A percentile compares a stretch with the other conserved stretches of the same genome.
phyloP scores from a whole-genome alignment of 2,329 filamentous ascomycete genomes.

The Sarocladium strictum region DNA sequence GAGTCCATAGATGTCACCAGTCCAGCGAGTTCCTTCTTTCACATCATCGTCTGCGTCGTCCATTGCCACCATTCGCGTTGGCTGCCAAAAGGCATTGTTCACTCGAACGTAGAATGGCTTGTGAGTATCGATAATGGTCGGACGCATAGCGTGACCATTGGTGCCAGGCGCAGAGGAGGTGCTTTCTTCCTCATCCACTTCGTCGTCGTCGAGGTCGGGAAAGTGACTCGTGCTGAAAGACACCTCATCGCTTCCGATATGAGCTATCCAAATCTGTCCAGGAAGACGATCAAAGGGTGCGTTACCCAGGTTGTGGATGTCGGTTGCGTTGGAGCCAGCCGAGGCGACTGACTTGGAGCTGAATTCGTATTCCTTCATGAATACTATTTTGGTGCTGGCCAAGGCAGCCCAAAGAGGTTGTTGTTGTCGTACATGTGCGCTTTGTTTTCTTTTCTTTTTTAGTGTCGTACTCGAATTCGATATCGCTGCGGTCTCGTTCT shows the following conservation, averaged over 20 bases:
- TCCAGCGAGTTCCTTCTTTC: slow-evolving; percentile 52
- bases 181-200: slow-evolving; percentile 24
- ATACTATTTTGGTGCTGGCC: slow-evolving; percentile 93
- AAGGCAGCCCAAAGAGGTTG: slow-evolving; percentile 93
- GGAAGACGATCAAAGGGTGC: slow-evolving; percentile 65
- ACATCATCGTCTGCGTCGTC: slow-evolving; percentile 25
- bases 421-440: slow-evolving; percentile 80
- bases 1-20: slow-evolving; percentile 63
- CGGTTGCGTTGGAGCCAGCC: slow-evolving; percentile 66
- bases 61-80: slow-evolving; percentile 60
- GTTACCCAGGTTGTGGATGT: slow-evolving; percentile 71
- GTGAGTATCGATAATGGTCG: slow-evolving; percentile 54
- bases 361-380: slow-evolving; percentile 85
- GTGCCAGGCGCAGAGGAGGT: slow-evolving; percentile 15
- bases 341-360: slow-evolving; percentile 71
- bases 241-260: slow-evolving; percentile 72
- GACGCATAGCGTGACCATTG: slow-evolving; percentile 26
- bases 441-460: slow-evolving; percentile 87
- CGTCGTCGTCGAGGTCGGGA: slow-evolving; percentile 30
- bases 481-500: slow-evolving; percentile 27
- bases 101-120: slow-evolving; percentile 76
- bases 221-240: slow-evolving; percentile 70
- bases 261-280: slow-evolving; percentile 74
- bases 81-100: slow-evolving; percentile 75
- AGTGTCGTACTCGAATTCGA: slow-evolving; percentile 5